phyloP scores from a whole-genome alignment of 208 protist species.

The Leishmania lainsoni region DNA sequence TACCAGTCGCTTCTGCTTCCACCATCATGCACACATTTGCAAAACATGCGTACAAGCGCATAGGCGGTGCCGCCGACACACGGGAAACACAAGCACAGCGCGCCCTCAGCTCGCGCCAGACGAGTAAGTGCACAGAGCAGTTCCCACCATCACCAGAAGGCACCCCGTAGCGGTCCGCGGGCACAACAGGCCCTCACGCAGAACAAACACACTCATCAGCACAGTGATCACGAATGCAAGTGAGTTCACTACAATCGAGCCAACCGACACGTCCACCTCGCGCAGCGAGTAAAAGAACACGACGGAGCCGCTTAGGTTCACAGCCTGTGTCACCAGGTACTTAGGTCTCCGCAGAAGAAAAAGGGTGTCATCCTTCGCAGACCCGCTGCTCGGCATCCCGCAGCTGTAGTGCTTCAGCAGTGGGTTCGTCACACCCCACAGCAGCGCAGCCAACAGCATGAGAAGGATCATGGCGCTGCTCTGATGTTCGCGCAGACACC shows the following conservation, averaged over 20 bases:
- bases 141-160: conserved; percentile 67
- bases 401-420: conserved; percentile 80
- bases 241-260: conserved; percentile 83
- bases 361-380: conserved; percentile 55
- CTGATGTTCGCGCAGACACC: no score
- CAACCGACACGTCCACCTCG: conserved; percentile 78
- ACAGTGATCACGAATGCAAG: conserved; percentile 86
- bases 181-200: conserved; percentile 61
- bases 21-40: neutral
- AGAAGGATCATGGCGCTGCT: conserved; percentile 53
- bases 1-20: neutral
- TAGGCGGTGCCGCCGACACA: neutral
- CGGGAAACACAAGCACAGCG: neutral
- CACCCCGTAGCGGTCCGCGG: conserved; percentile 53
- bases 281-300: conserved; percentile 79
- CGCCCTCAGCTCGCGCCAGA: conserved; percentile 27
- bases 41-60: neutral
- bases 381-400: conserved; percentile 60
- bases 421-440: conserved; percentile 89
- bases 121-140: conserved; percentile 70
- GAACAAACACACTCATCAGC: conserved; percentile 67
- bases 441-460: conserved; percentile 66
- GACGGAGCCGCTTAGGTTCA: conserved; percentile 75
- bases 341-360: conserved; percentile 72
- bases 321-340: conserved; percentile 67